Percentiles rank a stretch among this genome's conserved stretches.
Evolutionary conservation across 2,329 filamentous ascomycete species (phyloP).

Genomic region (Chaetomium globosum): DNA sequence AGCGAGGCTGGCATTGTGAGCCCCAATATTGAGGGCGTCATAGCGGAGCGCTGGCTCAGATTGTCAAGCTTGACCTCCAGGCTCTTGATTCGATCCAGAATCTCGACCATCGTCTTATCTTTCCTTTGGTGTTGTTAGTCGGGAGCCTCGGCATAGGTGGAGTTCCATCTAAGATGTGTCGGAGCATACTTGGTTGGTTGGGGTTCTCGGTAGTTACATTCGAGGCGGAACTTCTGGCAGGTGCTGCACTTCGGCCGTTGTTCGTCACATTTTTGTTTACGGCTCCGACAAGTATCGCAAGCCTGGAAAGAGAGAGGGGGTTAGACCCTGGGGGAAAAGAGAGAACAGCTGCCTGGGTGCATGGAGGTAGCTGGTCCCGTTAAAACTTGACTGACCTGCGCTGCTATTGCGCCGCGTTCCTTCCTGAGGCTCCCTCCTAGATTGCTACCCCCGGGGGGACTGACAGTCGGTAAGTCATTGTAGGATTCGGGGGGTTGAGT

Average conservation of each 20-base stretch:
- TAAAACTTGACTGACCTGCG: conserved; percentile 43
- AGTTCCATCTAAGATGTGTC: no score
- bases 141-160: not conserved
- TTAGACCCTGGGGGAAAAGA: not conserved
- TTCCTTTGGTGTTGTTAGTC: conserved; percentile 50
- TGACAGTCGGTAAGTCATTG: conserved; percentile 6
- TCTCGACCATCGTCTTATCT: conserved; percentile 64
- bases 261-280: conserved; percentile 68
- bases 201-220: conserved; percentile 63
- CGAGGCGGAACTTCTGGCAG: conserved; percentile 59
- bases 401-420: conserved; percentile 53
- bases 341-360: not conserved
- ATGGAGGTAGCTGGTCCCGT: not conserved
- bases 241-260: conserved; percentile 62
- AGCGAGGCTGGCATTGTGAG: conserved; percentile 12
- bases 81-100: conserved; percentile 58
- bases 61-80: conserved; percentile 60
- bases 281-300: conserved; percentile 61
- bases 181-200: conserved; percentile 60
- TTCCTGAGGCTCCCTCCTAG: conserved; percentile 41
- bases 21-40: conserved; percentile 3
- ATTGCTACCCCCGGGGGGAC: conserved; percentile 6
- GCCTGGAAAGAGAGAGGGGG: conserved; percentile 44
- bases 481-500: conserved; percentile 6
- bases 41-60: conserved; percentile 38